Evolutionary conservation across 2,329 filamentous ascomycete genomes (phyloP).

Genomic region (Aspergillus fumigatiaffinis): DNA sequence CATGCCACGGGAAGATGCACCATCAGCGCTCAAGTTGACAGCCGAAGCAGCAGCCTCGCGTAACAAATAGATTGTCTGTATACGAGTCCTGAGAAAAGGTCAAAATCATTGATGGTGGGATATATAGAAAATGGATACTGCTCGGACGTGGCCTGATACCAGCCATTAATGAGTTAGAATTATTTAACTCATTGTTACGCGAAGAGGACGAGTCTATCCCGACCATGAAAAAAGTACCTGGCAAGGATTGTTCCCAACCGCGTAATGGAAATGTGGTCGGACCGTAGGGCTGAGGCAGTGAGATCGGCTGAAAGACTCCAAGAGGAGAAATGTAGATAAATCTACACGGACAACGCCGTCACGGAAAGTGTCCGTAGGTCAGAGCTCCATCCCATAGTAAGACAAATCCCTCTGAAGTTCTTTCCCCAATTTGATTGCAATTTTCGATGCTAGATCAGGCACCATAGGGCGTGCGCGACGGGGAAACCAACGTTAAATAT

Average conservation of each 20-base stretch:
- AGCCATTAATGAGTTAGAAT: not conserved
- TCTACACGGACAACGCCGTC: not conserved
- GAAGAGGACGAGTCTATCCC: not conserved
- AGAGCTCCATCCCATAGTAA: not conserved
- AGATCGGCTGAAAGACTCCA: not conserved
- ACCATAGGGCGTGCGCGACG: not conserved
- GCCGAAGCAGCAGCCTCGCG: slow-evolving; percentile 66
- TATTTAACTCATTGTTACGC: not conserved
- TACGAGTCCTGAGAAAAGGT: not conserved
- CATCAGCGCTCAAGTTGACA: slow-evolving; percentile 64
- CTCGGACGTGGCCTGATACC: not conserved
- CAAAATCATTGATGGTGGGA: not conserved
- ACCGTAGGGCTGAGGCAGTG: not conserved
- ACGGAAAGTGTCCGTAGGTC: not conserved
- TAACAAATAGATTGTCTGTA: slow-evolving; percentile 44
- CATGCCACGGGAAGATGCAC: slow-evolving; percentile 76
- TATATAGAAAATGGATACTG: not conserved
- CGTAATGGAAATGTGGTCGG: not conserved
- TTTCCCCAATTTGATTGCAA: not conserved
- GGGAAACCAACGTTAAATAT: not conserved
- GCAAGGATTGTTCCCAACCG: not conserved
- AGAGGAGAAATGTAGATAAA: not conserved
- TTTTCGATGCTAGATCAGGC: not conserved
- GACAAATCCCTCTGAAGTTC: not conserved
- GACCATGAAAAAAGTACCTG: not conserved